Percentiles rank a stretch among this genome's conserved stretches.
Conservation (phyloP, 371 early-diverging fungal genomes). For the Rhizopus sp. region DNA sequence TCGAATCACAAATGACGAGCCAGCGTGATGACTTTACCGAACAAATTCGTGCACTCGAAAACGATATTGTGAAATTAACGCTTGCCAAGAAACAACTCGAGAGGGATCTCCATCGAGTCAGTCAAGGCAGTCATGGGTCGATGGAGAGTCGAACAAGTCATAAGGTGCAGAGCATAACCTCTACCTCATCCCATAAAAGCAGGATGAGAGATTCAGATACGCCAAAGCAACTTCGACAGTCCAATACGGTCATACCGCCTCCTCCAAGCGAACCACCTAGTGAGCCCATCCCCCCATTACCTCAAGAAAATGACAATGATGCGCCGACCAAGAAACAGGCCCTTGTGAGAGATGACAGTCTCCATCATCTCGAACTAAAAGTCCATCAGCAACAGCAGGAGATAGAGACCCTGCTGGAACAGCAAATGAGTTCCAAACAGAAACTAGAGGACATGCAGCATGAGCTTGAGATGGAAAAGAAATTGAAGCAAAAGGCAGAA, state of each 20-base stretch:
- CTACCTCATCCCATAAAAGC: not conserved
- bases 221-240: not conserved
- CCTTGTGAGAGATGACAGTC: not conserved
- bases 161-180: not conserved
- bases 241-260: slow-evolving; percentile 3
- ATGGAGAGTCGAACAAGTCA: not conserved
- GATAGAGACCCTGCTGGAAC: not conserved
- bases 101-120: not conserved
- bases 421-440: not conserved
- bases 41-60: slow-evolving; percentile 3
- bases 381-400: slow-evolving; percentile 9
- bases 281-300: slow-evolving; percentile 19
- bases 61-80: slow-evolving; percentile 4
- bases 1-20: not conserved
- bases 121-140: too few species aligned
- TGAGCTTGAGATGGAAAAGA: slow-evolving; percentile 11
- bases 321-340: not conserved
- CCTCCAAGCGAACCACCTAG: slow-evolving; percentile 13
- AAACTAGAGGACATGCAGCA: not conserved
- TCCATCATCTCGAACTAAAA: slow-evolving; percentile 4
- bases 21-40: not conserved
- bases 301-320: slow-evolving; percentile 1
- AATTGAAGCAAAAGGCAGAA: slow-evolving; percentile 11
- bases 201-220: not conserved
- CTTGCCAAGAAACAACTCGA: slow-evolving; percentile 6